phyloP scores from a whole-genome alignment of 2,329 filamentous ascomycete genomes.

The Nannizziopsis arthrosporioides region DNA sequence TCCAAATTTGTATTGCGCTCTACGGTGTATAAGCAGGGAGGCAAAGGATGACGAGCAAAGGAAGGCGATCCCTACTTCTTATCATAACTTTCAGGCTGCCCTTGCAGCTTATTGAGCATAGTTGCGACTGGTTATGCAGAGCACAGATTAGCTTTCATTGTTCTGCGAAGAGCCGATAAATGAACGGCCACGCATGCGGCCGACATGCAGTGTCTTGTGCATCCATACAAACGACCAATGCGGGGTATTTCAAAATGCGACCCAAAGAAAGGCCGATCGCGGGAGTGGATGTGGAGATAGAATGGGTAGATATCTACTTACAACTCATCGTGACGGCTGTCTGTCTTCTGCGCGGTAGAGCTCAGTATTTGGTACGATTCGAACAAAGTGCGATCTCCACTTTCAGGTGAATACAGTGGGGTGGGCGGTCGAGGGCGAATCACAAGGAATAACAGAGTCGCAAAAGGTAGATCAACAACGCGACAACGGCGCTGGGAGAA shows the following conservation, averaged over 20 bases:
- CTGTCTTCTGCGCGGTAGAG: neutral
- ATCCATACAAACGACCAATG: neutral
- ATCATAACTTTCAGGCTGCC: constrained; percentile 96
- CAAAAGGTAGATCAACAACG: no score
- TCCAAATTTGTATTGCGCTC: constrained; percentile 81
- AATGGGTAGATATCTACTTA: constrained; percentile 14
- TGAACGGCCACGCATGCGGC: neutral
- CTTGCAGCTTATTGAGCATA: constrained; percentile 92
- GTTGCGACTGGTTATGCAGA: constrained; percentile 51
- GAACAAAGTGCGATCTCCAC: neutral
- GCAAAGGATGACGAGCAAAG: constrained; percentile 2
- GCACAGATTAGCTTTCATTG: constrained; percentile 8
- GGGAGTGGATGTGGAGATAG: neutral
- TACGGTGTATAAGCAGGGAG: constrained; percentile 28
- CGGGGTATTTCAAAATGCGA: no score
- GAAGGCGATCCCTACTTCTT: constrained; percentile 61
- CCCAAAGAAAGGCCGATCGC: neutral
- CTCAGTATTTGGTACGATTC: neutral
- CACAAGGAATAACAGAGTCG: neutral
- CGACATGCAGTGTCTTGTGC: neutral
- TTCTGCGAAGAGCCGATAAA: neutral
- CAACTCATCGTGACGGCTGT: constrained; percentile 17
- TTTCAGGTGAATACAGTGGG: neutral
- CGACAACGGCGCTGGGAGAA: no score
- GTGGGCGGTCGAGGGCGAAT: neutral